A percentile compares a stretch with the other conserved stretches of the same genome.
Conservation (phyloP, 768 basidiomycete genomes). For the Tylopilus intermedius region DNA sequence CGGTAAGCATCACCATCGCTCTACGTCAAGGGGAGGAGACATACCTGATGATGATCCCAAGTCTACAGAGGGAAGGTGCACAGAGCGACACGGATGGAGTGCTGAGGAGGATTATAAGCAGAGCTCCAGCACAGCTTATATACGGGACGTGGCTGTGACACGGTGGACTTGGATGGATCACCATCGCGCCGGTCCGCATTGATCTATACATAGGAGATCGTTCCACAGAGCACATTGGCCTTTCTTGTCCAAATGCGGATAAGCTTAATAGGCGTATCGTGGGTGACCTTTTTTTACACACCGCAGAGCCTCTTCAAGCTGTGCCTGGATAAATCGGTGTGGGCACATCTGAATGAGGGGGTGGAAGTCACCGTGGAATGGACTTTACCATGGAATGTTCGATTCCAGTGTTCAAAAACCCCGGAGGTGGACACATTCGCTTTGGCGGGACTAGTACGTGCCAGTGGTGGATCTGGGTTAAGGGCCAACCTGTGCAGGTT, state of each 20-base stretch:
- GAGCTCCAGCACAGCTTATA: constrained; percentile 7
- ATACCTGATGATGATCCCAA: background rate
- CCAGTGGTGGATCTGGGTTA: too few species aligned
- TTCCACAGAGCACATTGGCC: constrained; percentile 10
- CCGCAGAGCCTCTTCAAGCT: background rate
- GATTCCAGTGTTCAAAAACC: background rate
- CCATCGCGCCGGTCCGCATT: background rate
- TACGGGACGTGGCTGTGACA: background rate
- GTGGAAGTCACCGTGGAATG: background rate
- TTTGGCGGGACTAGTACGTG: background rate
- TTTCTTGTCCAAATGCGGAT: constrained; percentile 11
- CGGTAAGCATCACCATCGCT: background rate
- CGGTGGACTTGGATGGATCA: constrained; percentile 6
- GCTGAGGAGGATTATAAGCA: background rate
- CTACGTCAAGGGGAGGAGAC: background rate
- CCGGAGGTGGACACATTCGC: background rate
- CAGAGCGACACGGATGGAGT: background rate
- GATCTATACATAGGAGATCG: constrained; percentile 1
- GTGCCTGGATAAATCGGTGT: constrained; percentile 1
- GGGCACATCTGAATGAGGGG: background rate
- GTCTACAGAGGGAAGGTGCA: background rate
- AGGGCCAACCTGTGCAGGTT: background rate
- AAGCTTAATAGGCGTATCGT: background rate
- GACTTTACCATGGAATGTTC: background rate
- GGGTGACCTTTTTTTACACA: too few species aligned